A percentile compares a stretch with the other conserved stretches of the same genome.
phyloP scores from a whole-genome alignment of 371 early-diverging fungal species.

The Apophysomyces trapeziformis region DNA sequence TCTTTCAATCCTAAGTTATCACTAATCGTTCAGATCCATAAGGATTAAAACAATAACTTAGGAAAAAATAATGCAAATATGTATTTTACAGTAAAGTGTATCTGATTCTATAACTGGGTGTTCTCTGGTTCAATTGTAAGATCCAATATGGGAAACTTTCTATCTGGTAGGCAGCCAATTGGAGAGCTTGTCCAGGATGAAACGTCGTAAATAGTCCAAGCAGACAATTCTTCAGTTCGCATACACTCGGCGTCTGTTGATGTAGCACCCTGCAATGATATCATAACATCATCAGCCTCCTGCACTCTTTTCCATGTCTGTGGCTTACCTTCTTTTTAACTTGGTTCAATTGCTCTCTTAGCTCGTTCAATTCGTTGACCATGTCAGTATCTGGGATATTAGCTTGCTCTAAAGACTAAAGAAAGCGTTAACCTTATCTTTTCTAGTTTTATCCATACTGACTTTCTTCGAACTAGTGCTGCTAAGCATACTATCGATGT shows the following conservation, averaged over 20 bases:
- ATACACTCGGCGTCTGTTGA: constrained; percentile 15
- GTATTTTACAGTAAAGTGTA: constrained; percentile 2
- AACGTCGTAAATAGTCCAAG: constrained; percentile 34
- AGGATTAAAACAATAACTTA: background rate
- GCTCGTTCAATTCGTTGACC: constrained; percentile 23
- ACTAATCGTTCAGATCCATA: no score
- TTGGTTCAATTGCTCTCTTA: constrained; percentile 26
- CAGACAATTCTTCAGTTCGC: background rate
- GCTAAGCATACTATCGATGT: constrained; percentile 38
- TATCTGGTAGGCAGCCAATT: constrained; percentile 47
- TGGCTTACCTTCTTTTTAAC: constrained; percentile 13
- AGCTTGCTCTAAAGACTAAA: background rate
- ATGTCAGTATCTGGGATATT: constrained; percentile 6
- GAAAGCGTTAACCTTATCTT: background rate
- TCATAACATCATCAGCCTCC: background rate
- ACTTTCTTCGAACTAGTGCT: constrained; percentile 25
- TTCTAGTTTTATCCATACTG: background rate
- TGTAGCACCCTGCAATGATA: background rate
- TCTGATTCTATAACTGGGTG: background rate
- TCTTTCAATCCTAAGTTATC: no score
- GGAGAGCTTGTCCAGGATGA: constrained; percentile 41
- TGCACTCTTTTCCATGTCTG: background rate
- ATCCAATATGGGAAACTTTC: constrained; percentile 42
- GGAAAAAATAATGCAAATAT: background rate
- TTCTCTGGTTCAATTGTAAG: constrained; percentile 16